Evolutionary conservation across 1,139 yeast species (phyloP), one percentile per base, ranked within the genome.

Genomic region (Pneumocystis wakefieldiae): DNA sequence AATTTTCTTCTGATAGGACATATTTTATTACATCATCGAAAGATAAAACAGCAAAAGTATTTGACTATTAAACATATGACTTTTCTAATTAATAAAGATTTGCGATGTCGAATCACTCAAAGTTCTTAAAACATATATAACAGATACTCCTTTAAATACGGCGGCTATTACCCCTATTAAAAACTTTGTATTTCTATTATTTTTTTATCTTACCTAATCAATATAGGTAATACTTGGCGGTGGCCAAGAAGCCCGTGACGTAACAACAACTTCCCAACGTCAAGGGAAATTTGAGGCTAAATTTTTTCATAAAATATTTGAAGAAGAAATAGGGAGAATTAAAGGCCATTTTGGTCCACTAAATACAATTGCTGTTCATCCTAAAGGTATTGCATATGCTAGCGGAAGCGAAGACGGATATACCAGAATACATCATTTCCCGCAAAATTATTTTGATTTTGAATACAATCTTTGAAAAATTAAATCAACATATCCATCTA

Each of bases 271-370:
- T 57, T 83, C 94, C 60, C 86, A 94, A 67, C 82, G 87, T 63
- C 96, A 92, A 76, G 98, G 98, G 78, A 89, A 89, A 74, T 92
- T 92, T 76, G 98, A 92, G 78, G 95, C 97, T 59, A 83, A 96
- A 77, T 87, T 92, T 75, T 90, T 86, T 78, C 97, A 94, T 77
- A 92, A 92, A 78, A 82, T 92, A 66, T 92, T 91, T 75, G 86
- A 86, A 74, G 97, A 92, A 73, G 97, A 91, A 75, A 85, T 92
- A 71, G 98, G 98, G 69, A 86, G 97, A 77, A 94, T 92, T 64
- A 88, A 87, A 77, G 98, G 98, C 66, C 99, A 94, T 79, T 92
- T 92, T 81, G 99, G 98, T 80, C 99, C 98, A 62, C 83, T 92
- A 73, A 92, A 94, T 78, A 85, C 89, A 68, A 81, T 94, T 68